These are phyloP conservation scores for Hypoxylon trugodes DNA, from an alignment of 495 filamentous ascomycete genomes.

Conservation along the genomic window DNA sequence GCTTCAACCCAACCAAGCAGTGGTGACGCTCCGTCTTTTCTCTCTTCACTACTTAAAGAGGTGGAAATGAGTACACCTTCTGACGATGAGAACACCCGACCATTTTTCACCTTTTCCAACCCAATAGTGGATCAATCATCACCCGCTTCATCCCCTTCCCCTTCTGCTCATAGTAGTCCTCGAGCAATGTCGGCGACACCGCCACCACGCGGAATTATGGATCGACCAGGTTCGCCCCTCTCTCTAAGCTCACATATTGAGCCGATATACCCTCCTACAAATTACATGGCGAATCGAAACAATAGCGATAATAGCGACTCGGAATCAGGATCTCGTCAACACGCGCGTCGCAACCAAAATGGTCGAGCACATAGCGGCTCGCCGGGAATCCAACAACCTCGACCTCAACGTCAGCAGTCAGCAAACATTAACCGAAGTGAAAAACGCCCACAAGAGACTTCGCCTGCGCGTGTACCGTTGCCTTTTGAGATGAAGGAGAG, in stretches of 20 bases:
- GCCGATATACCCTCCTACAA: slow-evolving; percentile 66
- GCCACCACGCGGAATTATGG: slow-evolving; percentile 66
- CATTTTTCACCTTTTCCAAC: slow-evolving; percentile 55
- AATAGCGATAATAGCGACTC: slow-evolving; percentile 57
- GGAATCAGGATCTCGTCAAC: slow-evolving; percentile 46
- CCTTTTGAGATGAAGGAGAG: slow-evolving; percentile 79
- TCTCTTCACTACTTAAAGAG: slow-evolving; percentile 84
- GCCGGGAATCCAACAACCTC: slow-evolving; percentile 60
- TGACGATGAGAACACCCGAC: slow-evolving; percentile 62
- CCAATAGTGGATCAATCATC: slow-evolving; percentile 67
- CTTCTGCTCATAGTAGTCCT: slow-evolving; percentile 73
- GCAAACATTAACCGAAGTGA: slow-evolving; percentile 40
- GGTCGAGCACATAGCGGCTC: slow-evolving; percentile 17
- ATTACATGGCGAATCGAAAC: slow-evolving; percentile 65
- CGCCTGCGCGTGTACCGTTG: slow-evolving; percentile 63
- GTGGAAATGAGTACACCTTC: slow-evolving; percentile 74
- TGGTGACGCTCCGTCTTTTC: slow-evolving; percentile 66
- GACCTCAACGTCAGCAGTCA: slow-evolving; percentile 51
- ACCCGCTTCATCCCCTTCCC: slow-evolving; percentile 74
- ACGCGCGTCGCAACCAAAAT: slow-evolving; percentile 9
- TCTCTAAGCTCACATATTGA: slow-evolving; percentile 72
- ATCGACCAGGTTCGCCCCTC: slow-evolving; percentile 71
- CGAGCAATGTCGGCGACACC: slow-evolving; percentile 76
- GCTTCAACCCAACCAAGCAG: slow-evolving; percentile 34
- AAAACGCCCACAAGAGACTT: slow-evolving; percentile 61